A percentile compares a stretch with the other conserved stretches of the same genome.
Evolutionary conservation across 257 asterid genomes (phyloP).

Genomic region (Phtheirospermum japonicum): DNA sequence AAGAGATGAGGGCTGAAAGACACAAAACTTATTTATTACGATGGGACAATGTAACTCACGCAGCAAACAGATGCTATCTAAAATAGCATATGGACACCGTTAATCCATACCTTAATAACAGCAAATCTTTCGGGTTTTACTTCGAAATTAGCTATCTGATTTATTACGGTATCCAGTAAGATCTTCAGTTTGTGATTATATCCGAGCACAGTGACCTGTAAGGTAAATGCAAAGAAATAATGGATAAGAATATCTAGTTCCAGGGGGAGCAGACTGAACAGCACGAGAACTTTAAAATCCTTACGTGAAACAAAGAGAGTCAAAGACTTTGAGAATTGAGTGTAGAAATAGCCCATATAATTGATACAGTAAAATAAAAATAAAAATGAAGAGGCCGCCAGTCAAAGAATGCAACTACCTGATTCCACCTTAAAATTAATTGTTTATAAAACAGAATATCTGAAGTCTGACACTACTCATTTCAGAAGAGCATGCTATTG

Average conservation of each 20-base stretch:
- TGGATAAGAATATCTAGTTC: slow-evolving; percentile 19
- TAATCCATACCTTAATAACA: slow-evolving; percentile 72
- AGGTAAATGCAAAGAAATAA: slow-evolving; percentile 24
- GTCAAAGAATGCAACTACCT: slow-evolving; percentile 10
- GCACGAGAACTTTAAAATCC: slow-evolving; percentile 11
- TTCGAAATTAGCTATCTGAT: slow-evolving; percentile 70
- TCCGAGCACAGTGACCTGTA: slow-evolving; percentile 82
- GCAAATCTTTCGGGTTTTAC: slow-evolving; percentile 90
- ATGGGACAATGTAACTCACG: not conserved
- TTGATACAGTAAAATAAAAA: no score
- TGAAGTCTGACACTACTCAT: not conserved
- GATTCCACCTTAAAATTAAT: not conserved
- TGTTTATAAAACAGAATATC: slow-evolving; percentile 9
- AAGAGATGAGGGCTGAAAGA: not conserved
- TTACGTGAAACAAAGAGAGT: not conserved
- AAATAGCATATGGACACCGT: slow-evolving; percentile 21
- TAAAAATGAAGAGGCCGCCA: not conserved
- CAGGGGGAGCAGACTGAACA: slow-evolving; percentile 7
- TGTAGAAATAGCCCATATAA: no score
- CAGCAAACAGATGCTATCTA: slow-evolving; percentile 12
- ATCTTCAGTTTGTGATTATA: slow-evolving; percentile 79
- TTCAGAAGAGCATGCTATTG: not conserved
- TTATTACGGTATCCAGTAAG: slow-evolving; percentile 75
- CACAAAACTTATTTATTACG: slow-evolving; percentile 11
- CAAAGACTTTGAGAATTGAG: not conserved